A percentile compares a stretch with the other conserved stretches of the same genome.
phyloP scores from a whole-genome alignment of 306 rosid genomes.

The Senna tora region DNA sequence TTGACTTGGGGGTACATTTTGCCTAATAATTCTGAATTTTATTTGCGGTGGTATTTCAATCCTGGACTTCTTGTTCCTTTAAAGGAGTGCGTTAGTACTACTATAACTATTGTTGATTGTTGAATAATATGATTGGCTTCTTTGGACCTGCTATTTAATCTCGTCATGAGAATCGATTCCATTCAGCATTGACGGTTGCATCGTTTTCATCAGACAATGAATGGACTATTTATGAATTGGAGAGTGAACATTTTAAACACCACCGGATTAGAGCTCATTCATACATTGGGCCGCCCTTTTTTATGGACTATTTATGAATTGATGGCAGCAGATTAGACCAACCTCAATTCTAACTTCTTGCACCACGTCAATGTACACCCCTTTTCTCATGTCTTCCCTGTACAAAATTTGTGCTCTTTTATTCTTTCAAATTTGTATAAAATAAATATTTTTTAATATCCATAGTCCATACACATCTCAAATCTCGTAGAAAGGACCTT shows the following conservation, averaged over 20 bases:
- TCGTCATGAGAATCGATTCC: constrained; percentile 27
- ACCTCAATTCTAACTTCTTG: constrained; percentile 27
- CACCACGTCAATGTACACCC: constrained; percentile 21
- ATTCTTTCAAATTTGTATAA: no score
- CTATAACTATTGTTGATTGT: no score
- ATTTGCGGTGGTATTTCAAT: constrained; percentile 19
- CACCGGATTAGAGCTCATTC: no score
- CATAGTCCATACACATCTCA: no score
- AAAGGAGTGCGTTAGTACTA: constrained; percentile 7
- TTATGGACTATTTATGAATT: constrained; percentile 8
- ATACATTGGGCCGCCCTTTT: no score
- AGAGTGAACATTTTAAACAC: no score
- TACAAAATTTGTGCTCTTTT: no score
- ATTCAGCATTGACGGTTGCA: constrained; percentile 32
- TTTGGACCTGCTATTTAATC: constrained; percentile 38
- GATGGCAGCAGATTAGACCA: constrained; percentile 28
- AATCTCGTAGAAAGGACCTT: no score
- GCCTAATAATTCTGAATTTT: neutral
- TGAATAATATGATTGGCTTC: no score
- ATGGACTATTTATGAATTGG: constrained; percentile 6
- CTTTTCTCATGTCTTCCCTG: constrained; percentile 13
- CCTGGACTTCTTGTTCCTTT: constrained; percentile 9
- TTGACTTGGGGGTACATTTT: neutral
- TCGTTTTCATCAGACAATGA: constrained; percentile 28
- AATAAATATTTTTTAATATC: no score